Evolutionary conservation across 371 early-diverging fungal species (phyloP).

Genomic region (Mucor circinelloides): DNA sequence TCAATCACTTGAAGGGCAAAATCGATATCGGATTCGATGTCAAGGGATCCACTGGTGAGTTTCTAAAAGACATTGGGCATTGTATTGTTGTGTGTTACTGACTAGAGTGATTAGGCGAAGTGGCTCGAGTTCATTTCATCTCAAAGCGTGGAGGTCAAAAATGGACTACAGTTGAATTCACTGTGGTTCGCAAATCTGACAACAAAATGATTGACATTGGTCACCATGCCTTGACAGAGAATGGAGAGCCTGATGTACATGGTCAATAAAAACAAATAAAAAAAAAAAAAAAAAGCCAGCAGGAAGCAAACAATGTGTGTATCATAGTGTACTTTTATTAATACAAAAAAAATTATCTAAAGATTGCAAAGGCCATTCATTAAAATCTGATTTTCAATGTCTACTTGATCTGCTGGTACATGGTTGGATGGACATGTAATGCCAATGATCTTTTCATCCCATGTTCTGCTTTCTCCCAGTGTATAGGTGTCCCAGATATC

Average conservation of each 20-base stretch:
- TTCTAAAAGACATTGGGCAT: not conserved
- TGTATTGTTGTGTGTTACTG: not conserved
- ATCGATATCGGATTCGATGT: conserved; percentile 64
- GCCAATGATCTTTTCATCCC: conserved; percentile 34
- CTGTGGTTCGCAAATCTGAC: conserved; percentile 40
- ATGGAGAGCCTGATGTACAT: conserved; percentile 32
- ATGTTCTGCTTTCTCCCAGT: conserved; percentile 37
- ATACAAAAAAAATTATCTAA: not conserved
- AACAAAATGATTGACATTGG: conserved; percentile 38
- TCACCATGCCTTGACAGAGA: conserved; percentile 36
- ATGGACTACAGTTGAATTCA: conserved; percentile 46
- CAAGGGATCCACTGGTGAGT: conserved; percentile 55
- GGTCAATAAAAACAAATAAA: not conserved
- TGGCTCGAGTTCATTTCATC: conserved; percentile 47
- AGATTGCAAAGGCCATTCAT: conserved; percentile 42
- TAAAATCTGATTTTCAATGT: conserved; percentile 53
- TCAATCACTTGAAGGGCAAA: conserved; percentile 71
- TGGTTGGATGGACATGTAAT: conserved; percentile 48
- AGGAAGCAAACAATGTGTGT: not conserved
- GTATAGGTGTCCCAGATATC: conserved; percentile 44
- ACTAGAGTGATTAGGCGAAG: conserved; percentile 28
- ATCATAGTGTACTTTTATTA: conserved; percentile 6
- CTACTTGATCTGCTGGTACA: conserved; percentile 46
- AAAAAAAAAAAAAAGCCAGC: not conserved
- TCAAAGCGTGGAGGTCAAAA: conserved; percentile 37